Conservation (phyloP, 495 filamentous ascomycete genomes). For the Pyrenopolyporus hunteri region DNA sequence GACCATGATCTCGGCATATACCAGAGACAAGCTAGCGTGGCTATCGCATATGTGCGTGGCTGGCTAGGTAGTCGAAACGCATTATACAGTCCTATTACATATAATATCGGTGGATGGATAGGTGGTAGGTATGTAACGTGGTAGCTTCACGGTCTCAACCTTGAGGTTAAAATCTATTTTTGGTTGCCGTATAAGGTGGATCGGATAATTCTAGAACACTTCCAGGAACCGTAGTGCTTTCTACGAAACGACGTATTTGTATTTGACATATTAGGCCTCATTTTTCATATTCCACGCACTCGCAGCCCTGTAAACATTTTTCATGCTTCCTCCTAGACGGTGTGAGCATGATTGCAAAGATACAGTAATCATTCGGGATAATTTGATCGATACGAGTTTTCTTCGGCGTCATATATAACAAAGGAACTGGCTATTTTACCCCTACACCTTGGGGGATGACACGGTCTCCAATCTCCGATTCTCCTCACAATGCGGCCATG, state of each 20-base stretch:
- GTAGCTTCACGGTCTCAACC: constrained; percentile 1
- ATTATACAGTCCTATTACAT: too few relatives aligned
- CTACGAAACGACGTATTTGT: neutral
- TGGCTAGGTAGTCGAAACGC: too few relatives aligned
- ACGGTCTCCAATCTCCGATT: constrained; percentile 1
- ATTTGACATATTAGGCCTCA: too few relatives aligned
- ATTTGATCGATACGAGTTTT: constrained; percentile 17
- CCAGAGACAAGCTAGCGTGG: constrained; percentile 10
- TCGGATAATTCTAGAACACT: constrained; percentile 11
- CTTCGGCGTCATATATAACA: neutral
- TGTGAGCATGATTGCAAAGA: neutral
- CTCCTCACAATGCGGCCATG: neutral
- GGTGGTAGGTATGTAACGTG: constrained; percentile 20
- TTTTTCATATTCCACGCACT: neutral
- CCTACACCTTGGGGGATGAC: neutral
- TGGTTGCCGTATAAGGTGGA: neutral
- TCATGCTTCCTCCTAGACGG: neutral
- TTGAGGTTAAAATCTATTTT: constrained; percentile 20
- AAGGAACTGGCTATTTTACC: neutral
- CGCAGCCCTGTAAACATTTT: too few relatives aligned
- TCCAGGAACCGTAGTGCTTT: constrained; percentile 2
- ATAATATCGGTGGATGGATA: too few relatives aligned
- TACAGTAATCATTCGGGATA: neutral
- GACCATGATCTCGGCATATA: constrained; percentile 26
- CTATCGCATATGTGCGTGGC: too few relatives aligned